phyloP scores from a whole-genome alignment of 2,329 filamentous ascomycete species.

The Neobulgaria alba region DNA sequence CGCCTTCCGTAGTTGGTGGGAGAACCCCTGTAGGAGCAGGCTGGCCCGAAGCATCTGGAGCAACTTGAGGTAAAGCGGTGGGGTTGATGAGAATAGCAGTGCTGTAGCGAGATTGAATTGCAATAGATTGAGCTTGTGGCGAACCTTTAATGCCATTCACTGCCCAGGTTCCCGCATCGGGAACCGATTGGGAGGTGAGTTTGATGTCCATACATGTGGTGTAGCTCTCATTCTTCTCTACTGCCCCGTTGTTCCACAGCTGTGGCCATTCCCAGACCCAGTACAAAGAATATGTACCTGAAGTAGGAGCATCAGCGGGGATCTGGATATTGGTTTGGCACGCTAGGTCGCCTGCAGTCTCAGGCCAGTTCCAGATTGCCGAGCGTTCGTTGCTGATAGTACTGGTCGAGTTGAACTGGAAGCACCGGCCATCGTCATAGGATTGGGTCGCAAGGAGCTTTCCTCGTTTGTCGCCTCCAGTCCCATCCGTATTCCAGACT shows the following conservation, averaged over 20 bases:
- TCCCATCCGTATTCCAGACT: slow-evolving; percentile 70
- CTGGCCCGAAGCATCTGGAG: slow-evolving; percentile 5
- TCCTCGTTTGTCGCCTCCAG: slow-evolving; percentile 71
- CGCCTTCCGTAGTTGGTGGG: background rate
- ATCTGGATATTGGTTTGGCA: slow-evolving; percentile 79
- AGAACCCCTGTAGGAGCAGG: background rate
- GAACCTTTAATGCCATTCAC: background rate
- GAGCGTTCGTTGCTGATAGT: slow-evolving; percentile 43
- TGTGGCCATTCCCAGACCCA: slow-evolving; percentile 97
- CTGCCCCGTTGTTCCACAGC: slow-evolving; percentile 35
- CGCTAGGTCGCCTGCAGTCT: slow-evolving; percentile 51
- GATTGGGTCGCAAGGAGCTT: slow-evolving; percentile 66
- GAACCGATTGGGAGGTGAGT: slow-evolving; percentile 18
- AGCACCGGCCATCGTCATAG: slow-evolving; percentile 88
- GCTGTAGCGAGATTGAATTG: slow-evolving; percentile 19
- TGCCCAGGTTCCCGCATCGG: slow-evolving; percentile 1
- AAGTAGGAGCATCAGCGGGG: slow-evolving; percentile 53
- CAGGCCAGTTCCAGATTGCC: slow-evolving; percentile 36
- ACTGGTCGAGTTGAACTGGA: slow-evolving; percentile 57
- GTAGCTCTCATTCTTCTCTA: slow-evolving; percentile 48
- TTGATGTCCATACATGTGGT: slow-evolving; percentile 48
- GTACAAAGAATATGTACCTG: slow-evolving; percentile 70
- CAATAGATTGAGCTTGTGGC: slow-evolving; percentile 1
- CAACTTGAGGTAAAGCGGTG: slow-evolving; percentile 4
- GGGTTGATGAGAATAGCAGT: slow-evolving; percentile 19